A percentile compares a stretch with the other conserved stretches of the same genome.
These are phyloP conservation scores for Centella asiatica DNA, from an alignment of 129 eudicot species.

Conservation along the genomic window DNA sequence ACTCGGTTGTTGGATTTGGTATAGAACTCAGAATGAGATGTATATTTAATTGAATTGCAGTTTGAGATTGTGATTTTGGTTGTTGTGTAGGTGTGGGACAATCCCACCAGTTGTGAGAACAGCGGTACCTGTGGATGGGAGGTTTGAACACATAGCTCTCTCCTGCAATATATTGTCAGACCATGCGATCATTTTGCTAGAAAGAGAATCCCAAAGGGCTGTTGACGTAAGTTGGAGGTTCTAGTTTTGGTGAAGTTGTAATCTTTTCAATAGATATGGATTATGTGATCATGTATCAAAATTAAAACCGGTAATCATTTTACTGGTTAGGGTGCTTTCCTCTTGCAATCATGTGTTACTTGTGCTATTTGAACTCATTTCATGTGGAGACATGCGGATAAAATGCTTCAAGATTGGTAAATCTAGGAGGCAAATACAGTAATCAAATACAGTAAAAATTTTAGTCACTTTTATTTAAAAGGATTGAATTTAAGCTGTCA, in stretches of 20 bases:
- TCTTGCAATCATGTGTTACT: no score
- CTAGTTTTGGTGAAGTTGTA: background rate
- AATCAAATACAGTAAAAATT: no score
- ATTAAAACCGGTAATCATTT: background rate
- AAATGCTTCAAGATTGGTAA: no score
- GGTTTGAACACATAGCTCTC: constrained; percentile 92
- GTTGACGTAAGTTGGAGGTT: constrained; percentile 45
- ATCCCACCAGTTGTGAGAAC: constrained; percentile 75
- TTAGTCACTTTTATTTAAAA: no score
- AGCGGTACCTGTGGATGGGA: constrained; percentile 93
- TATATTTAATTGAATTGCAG: background rate
- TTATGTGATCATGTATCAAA: background rate
- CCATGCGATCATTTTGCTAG: constrained; percentile 79
- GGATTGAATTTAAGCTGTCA: no score
- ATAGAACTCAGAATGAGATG: background rate
- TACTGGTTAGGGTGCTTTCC: background rate
- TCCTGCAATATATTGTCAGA: constrained; percentile 74
- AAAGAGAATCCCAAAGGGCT: constrained; percentile 71
- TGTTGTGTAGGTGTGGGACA: constrained; percentile 47
- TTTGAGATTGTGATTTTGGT: background rate
- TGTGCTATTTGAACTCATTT: no score
- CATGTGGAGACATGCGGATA: no score
- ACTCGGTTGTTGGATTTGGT: background rate
- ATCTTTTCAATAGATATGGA: background rate
- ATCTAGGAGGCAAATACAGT: no score